These are phyloP conservation scores for Sistotremastrum niveocremeum DNA, from an alignment of 768 basidiomycete species.

Conservation along the genomic window DNA sequence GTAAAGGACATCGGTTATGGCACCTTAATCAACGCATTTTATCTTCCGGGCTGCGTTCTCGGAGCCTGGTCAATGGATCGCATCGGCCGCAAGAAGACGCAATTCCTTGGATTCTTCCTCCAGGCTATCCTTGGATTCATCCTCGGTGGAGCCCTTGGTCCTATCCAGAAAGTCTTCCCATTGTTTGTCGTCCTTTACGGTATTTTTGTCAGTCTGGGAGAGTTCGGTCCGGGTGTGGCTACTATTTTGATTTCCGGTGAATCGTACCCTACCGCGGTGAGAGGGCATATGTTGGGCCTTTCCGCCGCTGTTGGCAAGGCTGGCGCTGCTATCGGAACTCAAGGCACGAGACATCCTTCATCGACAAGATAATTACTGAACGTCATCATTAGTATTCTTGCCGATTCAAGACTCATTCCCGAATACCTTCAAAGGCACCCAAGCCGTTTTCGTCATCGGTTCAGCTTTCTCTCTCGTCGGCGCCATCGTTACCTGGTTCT, in stretches of 20 bases:
- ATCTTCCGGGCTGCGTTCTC: conserved; percentile 5
- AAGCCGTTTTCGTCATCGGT: background rate
- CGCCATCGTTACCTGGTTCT: background rate
- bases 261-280: conserved; percentile 14
- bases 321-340: conserved; percentile 6
- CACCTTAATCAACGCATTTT: background rate
- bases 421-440: background rate
- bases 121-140: conserved; percentile 13
- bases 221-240: conserved; percentile 13
- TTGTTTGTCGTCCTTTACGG: conserved; percentile 14
- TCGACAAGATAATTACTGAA: too few relatives aligned
- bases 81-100: conserved; percentile 1
- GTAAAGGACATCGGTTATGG: background rate
- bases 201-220: conserved; percentile 10
- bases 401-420: background rate
- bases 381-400: background rate
- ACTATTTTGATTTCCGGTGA: conserved; percentile 3
- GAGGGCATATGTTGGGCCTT: conserved; percentile 13
- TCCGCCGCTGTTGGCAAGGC: conserved; percentile 15
- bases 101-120: background rate
- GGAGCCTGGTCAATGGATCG: conserved; percentile 10
- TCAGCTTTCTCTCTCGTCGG: background rate
- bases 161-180: conserved; percentile 9
- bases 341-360: too few relatives aligned
- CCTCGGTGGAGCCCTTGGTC: conserved; percentile 12